phyloP scores from a whole-genome alignment of 2,329 filamentous ascomycete genomes.

The Epichloe coenophiala region DNA sequence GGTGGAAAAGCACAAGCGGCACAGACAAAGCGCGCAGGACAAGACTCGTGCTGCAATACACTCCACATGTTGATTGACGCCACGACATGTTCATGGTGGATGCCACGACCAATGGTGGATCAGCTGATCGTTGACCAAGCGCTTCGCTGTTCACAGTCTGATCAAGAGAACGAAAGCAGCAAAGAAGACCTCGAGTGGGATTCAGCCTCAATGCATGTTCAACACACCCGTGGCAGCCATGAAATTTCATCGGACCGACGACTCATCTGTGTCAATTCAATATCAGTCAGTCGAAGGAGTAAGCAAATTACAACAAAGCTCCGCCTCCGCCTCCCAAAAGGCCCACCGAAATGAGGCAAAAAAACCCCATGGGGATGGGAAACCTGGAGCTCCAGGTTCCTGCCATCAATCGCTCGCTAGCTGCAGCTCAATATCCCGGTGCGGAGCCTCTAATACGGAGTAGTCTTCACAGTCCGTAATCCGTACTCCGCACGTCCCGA shows the following conservation, averaged over 20 bases:
- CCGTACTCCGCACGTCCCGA: too few relatives aligned
- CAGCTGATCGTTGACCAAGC: not conserved
- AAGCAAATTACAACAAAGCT: not conserved
- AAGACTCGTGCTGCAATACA: too few relatives aligned
- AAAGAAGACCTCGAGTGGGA: not conserved
- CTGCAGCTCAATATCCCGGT: not conserved
- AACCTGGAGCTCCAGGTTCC: not conserved
- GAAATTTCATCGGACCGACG: slow-evolving; percentile 1
- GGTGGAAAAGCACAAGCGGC: too few relatives aligned
- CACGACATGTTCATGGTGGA: not conserved
- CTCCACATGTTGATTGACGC: too few relatives aligned
- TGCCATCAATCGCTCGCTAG: too few relatives aligned
- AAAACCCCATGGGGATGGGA: not conserved
- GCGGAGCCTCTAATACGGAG: not conserved
- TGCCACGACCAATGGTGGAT: not conserved
- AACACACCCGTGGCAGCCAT: not conserved
- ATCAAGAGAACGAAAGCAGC: not conserved
- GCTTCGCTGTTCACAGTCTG: too few relatives aligned
- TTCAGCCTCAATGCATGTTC: not conserved
- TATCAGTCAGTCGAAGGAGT: too few relatives aligned
- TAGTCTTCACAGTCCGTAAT: too few relatives aligned
- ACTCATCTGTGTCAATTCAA: not conserved
- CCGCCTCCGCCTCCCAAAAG: not conserved
- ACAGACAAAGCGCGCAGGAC: too few relatives aligned
- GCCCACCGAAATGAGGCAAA: not conserved